phyloP scores from a whole-genome alignment of 208 protist species.

The Plasmodiophora brassicae region DNA sequence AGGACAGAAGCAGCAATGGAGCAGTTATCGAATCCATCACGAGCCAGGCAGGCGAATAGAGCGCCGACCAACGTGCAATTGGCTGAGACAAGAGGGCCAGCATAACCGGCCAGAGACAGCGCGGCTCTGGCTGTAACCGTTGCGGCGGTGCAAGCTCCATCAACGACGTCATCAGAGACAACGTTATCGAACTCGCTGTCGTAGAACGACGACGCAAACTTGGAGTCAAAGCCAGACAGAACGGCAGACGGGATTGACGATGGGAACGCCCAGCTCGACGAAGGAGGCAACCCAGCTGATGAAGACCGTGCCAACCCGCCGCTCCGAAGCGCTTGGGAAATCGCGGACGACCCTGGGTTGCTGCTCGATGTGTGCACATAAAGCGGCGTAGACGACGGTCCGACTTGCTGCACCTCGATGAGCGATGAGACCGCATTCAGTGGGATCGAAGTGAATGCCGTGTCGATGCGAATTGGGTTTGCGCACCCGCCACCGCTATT shows the following conservation, averaged over 20 bases:
- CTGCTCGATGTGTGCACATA: neutral
- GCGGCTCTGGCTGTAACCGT: no score
- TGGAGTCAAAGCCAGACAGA: neutral
- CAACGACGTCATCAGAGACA: neutral
- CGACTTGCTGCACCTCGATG: constrained; percentile 5
- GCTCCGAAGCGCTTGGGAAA: no score
- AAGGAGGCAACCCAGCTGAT: neutral
- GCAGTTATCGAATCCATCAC: no score
- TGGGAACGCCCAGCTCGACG: neutral
- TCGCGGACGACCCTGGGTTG: neutral
- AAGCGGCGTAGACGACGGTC: neutral
- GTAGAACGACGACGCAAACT: neutral
- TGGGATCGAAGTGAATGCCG: neutral
- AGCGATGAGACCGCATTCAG: neutral
- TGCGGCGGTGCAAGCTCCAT: no score
- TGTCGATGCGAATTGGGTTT: neutral
- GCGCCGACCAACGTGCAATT: no score
- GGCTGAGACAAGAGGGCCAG: no score
- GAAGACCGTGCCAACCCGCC: no score
- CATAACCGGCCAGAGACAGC: no score
- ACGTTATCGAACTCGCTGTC: neutral
- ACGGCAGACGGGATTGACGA: neutral
- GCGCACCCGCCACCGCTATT: neutral
- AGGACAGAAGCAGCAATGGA: no score
- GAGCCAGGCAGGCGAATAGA: no score